Evolutionary conservation across 495 filamentous ascomycete species (phyloP), one percentile per base, ranked within the genome.

Genomic region (Chaetomium tenue): DNA sequence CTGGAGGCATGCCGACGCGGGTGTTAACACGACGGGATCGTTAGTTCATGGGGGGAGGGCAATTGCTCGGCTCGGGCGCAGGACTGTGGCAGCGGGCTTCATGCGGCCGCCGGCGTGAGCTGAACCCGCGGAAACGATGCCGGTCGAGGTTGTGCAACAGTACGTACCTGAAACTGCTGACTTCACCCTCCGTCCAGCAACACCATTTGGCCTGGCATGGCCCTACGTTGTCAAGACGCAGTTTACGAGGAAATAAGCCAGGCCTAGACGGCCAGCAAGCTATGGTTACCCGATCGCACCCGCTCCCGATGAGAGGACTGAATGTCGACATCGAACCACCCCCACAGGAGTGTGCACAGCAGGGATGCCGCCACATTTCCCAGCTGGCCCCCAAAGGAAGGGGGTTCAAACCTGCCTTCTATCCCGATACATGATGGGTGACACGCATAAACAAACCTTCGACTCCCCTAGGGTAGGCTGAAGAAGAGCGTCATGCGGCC

Each of bases 71-170:
- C 56, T 5, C 18, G 18, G 57, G 42, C 42, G 39, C 57, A 59
- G 57, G 23, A 44, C 33, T 20, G 42, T 33, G 12, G 20, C 18
- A 16, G 42, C 23, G 42, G 7, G 13, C 39, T 22, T n/a, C 39
- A 47, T 30, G 57, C 40, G 20, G 5, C 30, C 57, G 5, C 11
- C 23, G 40, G 25, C 1, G 13, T 25, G 57, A 46, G 57, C 40
- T 59, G 57, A 44, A 23, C 39, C 39, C 57, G 22, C 37, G 40
- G 42, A 12, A 30, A 42, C 12, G 13, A 20, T 59, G 40, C 57
- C 57, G 57, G 57, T 5, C 28, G 40, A 33, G 25, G 25, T 47
- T 30, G 57, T 59, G 57, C 42, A 20, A 59, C 57, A n/a, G 3
- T 47, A 18, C 4, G 13, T 46, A 26, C 20, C 46, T 50, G 18